Percentiles rank a stretch among this genome's conserved stretches.
phyloP scores from a whole-genome alignment of 2,329 filamentous ascomycete genomes.

The Elsinoe arachidis region DNA sequence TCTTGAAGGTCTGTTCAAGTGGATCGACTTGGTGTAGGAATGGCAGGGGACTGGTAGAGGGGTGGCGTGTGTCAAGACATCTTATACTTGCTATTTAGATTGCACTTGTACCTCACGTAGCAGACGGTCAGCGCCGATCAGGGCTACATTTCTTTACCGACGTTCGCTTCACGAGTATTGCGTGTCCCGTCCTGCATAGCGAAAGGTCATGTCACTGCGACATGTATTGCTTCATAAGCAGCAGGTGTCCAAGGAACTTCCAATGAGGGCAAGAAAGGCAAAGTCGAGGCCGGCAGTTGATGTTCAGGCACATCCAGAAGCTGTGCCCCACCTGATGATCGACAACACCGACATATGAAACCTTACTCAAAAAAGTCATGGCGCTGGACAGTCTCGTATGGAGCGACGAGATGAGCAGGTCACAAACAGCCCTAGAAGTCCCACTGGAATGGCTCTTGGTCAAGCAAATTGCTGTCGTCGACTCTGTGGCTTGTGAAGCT shows the following conservation, averaged over 20 bases:
- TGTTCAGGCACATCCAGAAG: neutral
- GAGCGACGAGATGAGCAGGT: no score
- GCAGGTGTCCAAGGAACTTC: neutral
- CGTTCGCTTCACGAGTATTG: neutral
- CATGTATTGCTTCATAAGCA: neutral
- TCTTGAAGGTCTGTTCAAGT: neutral
- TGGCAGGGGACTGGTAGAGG: neutral
- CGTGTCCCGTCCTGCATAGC: neutral
- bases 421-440: no score
- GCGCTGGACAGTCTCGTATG: neutral
- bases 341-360: neutral
- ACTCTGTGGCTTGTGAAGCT: no score
- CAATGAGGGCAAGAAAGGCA: slow-evolving; percentile 1
- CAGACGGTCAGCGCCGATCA: neutral
- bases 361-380: neutral
- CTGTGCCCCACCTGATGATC: slow-evolving; percentile 1
- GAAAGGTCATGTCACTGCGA: neutral
- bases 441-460: no score
- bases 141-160: neutral
- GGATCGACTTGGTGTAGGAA: neutral
- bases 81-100: neutral
- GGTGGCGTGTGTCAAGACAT: neutral
- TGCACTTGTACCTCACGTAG: neutral
- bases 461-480: no score
- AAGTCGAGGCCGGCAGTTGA: neutral